These are phyloP conservation scores for Emergomyces orientalis DNA, from an alignment of 2,329 filamentous ascomycete genomes.

Conservation along the genomic window DNA sequence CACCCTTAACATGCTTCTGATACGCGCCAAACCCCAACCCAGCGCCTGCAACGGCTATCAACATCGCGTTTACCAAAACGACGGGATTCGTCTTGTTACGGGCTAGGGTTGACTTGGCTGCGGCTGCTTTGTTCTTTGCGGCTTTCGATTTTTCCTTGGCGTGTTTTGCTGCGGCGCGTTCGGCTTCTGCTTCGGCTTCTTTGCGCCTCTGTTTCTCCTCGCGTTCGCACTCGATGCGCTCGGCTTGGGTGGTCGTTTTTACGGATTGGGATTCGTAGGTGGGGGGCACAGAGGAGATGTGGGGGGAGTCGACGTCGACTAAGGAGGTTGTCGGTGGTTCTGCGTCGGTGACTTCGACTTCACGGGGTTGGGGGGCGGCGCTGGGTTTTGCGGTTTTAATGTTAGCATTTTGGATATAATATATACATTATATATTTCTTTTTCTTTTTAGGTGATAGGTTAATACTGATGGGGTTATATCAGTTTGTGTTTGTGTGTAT, in stretches of 20 bases:
- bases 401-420: not conserved
- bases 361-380: slow-evolving; percentile 33
- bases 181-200: slow-evolving; percentile 22
- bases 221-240: slow-evolving; percentile 36
- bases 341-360: slow-evolving; percentile 31
- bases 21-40: slow-evolving; percentile 42
- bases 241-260: slow-evolving; percentile 39
- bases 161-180: slow-evolving; percentile 15
- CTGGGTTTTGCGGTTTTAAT: slow-evolving; percentile 18
- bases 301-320: slow-evolving; percentile 41
- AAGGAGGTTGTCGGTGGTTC: slow-evolving; percentile 35
- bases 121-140: slow-evolving; percentile 40
- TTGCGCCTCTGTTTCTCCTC: slow-evolving; percentile 20
- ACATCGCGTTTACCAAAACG: slow-evolving; percentile 37
- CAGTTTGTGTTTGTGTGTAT: not conserved
- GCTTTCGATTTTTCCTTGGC: slow-evolving; percentile 22
- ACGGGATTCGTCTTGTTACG: slow-evolving; percentile 40
- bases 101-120: slow-evolving; percentile 20
- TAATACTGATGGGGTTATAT: not conserved
- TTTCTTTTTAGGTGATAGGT: not conserved
- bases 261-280: slow-evolving; percentile 35
- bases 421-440: not conserved
- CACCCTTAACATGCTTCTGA: slow-evolving; percentile 37
- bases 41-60: slow-evolving; percentile 33
- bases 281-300: slow-evolving; percentile 36